Evolutionary conservation across 352 stramenopile species (phyloP), one percentile per base, ranked within the genome.

Genomic region (Thraustochytrium striatum): DNA sequence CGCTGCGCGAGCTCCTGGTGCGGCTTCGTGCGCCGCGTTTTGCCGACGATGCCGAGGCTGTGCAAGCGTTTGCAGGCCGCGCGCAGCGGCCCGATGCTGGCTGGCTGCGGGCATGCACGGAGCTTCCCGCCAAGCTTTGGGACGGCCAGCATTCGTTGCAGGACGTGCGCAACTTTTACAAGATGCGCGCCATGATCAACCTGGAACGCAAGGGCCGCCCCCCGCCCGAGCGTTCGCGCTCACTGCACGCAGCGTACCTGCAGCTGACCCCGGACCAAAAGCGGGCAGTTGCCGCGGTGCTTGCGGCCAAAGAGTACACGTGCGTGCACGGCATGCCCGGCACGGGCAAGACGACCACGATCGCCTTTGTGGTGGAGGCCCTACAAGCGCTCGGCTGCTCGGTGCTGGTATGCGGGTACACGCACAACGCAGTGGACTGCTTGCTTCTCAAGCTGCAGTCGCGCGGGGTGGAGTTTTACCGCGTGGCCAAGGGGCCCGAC

Each of bases 391-490:
- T 91, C 16, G 94, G 94, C 0, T 92, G 95, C 69, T 92, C 92
- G 11, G 95, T 99, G 36, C 86, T 99, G 3, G 87, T 99, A 35
- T 97, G 94, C 32, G 96, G 91, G 50, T 99, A 98, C 83, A 99
- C 96, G 2, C 94, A 99, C 84, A 93, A 92, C 3, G 96, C 95
- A 35, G 94, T 99, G n/a, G 96, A 99, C 82, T 98, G 96, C 82
- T 78, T 99, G 36, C 62, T 99, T 33, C 83, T 95, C 21, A 99
- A 99, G 83, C 85, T 99, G 9, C 82, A 38, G 32, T 83, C 81
- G 69, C 95, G 87, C 53, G n/a, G 62, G 38, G 5, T 78, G 35
- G 35, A 82, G 25, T 62, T 80, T 82, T 0, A 3, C 32, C 65
- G 62, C 55, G 5, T 50, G 72, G 1, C 53, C 30, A 3, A 33